Evolutionary conservation across 192 early-diverging fungal genomes (phyloP).

Genomic region (Backusella parvicylindrica): DNA sequence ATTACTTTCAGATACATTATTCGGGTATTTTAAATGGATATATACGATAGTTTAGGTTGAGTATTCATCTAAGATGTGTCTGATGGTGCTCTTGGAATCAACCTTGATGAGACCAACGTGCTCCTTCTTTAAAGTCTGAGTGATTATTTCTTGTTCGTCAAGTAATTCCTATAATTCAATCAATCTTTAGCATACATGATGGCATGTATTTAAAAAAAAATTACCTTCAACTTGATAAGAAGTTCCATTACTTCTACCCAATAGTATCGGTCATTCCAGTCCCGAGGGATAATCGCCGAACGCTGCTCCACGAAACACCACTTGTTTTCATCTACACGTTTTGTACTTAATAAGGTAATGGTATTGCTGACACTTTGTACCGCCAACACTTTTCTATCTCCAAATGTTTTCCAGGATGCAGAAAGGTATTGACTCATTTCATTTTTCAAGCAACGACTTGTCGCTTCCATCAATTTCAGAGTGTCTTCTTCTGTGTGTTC

Average conservation of each 20-base stretch:
- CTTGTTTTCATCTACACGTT: neutral
- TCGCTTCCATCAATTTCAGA: neutral
- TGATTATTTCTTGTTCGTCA: too few species aligned
- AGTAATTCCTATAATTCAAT: too few species aligned
- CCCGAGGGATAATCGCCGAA: neutral
- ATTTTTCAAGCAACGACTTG: neutral
- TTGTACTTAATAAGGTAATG: neutral
- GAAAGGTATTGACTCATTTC: neutral
- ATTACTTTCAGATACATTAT: too few species aligned
- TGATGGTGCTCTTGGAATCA: too few species aligned
- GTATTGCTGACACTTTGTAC: neutral
- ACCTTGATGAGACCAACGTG: too few species aligned
- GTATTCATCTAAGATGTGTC: too few species aligned
- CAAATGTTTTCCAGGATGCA: slow-evolving; percentile 6
- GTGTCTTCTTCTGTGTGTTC: slow-evolving; percentile 6
- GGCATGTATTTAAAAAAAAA: too few species aligned
- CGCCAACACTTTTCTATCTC: neutral
- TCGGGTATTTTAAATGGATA: too few species aligned
- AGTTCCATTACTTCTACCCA: neutral
- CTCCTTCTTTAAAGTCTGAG: too few species aligned
- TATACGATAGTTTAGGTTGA: too few species aligned
- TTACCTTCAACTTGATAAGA: too few species aligned
- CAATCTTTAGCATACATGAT: too few species aligned
- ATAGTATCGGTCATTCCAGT: slow-evolving; percentile 1
- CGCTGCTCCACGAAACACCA: neutral